These are phyloP conservation scores for Lunasporangiospora selenospora DNA, from an alignment of 192 early-diverging fungal genomes.

Conservation along the genomic window DNA sequence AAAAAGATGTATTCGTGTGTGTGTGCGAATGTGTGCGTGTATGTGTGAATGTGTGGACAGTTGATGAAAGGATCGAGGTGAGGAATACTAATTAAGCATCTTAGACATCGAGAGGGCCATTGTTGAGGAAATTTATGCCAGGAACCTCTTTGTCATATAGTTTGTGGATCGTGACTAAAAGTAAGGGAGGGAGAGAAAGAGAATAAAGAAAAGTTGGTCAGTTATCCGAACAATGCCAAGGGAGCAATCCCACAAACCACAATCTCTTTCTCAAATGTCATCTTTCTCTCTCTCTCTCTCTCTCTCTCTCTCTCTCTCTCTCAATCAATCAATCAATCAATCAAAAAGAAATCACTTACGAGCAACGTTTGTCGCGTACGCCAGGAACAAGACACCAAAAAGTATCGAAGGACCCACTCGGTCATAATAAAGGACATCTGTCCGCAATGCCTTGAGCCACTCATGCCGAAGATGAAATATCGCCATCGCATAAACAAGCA, in stretches of 20 bases:
- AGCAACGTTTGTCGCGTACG: slow-evolving; percentile 30
- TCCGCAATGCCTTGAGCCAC: slow-evolving; percentile 29
- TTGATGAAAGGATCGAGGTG: no score
- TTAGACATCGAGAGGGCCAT: background rate
- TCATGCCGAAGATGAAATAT: slow-evolving; percentile 27
- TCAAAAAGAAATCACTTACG: slow-evolving; percentile 16
- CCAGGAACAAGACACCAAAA: slow-evolving; percentile 28
- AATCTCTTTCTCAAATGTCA: no score
- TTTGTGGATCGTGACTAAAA: background rate
- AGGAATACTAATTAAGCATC: no score
- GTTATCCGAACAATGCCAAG: no score
- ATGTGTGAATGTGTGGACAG: no score
- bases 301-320: no score
- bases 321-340: no score
- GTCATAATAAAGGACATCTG: slow-evolving; percentile 29
- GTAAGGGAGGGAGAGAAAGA: background rate
- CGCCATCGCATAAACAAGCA: slow-evolving; percentile 22
- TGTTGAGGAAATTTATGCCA: background rate
- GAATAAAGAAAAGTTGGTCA: slow-evolving; percentile 15
- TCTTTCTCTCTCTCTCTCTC: no score
- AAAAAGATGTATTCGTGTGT: background rate
- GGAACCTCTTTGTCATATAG: background rate
- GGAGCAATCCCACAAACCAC: no score
- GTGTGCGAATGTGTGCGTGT: no score
- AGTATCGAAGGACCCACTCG: slow-evolving; percentile 16